A percentile compares a stretch with the other conserved stretches of the same genome.
phyloP scores from a whole-genome alignment of 2,329 filamentous ascomycete species.

The Phoma sp. region DNA sequence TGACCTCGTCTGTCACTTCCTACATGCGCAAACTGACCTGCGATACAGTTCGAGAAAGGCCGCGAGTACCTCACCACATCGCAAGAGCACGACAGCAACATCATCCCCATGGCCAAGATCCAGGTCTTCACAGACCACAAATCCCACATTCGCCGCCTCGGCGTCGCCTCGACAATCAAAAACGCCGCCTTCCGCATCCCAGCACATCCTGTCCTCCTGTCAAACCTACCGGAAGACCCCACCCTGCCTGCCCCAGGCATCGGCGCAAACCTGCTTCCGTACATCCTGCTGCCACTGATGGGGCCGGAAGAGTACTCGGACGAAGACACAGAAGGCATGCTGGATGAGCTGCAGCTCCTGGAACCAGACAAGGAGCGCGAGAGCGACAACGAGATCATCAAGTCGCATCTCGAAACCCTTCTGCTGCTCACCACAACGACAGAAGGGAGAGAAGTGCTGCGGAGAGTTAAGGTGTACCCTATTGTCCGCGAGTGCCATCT shows the following conservation, averaged over 20 bases:
- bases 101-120: slow-evolving; percentile 91
- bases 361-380: slow-evolving; percentile 91
- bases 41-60: slow-evolving; percentile 72
- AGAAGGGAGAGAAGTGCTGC: slow-evolving; percentile 75
- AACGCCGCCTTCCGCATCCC: slow-evolving; percentile 86
- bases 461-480: slow-evolving; percentile 83
- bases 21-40: neutral
- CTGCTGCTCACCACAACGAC: slow-evolving; percentile 81
- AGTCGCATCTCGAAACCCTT: slow-evolving; percentile 89
- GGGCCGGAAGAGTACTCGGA: slow-evolving; percentile 87
- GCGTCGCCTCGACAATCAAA: slow-evolving; percentile 96
- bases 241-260: slow-evolving; percentile 59
- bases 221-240: slow-evolving; percentile 42
- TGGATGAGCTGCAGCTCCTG: slow-evolving; percentile 87
- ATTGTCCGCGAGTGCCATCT: slow-evolving; percentile 87
- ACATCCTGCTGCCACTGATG: slow-evolving; percentile 85
- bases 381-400: slow-evolving; percentile 75
- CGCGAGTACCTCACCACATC: slow-evolving; percentile 76
- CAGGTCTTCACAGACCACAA: slow-evolving; percentile 93
- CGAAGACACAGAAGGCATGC: slow-evolving; percentile 85
- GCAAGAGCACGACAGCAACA: slow-evolving; percentile 75
- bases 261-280: slow-evolving; percentile 83
- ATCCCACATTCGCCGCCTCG: slow-evolving; percentile 82
- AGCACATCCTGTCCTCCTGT: slow-evolving; percentile 74
- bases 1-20: neutral